phyloP scores from a whole-genome alignment of 345 rosid genomes.

The Turnera subulata region DNA sequence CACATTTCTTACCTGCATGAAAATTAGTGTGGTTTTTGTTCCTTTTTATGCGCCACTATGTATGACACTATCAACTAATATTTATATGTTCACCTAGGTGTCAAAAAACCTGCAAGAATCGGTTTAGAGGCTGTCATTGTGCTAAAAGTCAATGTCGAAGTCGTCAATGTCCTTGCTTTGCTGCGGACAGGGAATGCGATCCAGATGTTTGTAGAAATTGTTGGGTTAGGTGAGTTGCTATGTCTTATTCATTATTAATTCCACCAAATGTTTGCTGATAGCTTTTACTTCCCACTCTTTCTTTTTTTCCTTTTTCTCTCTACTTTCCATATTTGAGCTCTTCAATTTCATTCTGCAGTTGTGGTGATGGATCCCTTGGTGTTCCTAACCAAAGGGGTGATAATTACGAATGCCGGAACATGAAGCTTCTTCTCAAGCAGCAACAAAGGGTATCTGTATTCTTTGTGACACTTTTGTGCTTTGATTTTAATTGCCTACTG shows the following conservation, averaged over 20 bases:
- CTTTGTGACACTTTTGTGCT: conserved; percentile 3
- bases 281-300: background rate
- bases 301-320: background rate
- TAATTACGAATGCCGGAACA: conserved; percentile 96
- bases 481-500: conserved; percentile 2
- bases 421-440: conserved; percentile 98
- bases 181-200: conserved; percentile 99
- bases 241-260: background rate
- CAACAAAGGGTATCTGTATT: conserved; percentile 70
- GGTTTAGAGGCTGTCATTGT: conserved; percentile 99
- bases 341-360: conserved; percentile 47
- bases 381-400: conserved; percentile 94
- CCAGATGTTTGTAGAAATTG: conserved; percentile 99
- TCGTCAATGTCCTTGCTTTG: conserved; percentile 99
- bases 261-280: background rate
- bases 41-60: conserved; percentile 2
- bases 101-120: conserved; percentile 92
- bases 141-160: conserved; percentile 99
- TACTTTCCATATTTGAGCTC: conserved; percentile 7
- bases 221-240: conserved; percentile 81
- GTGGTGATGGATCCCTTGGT: conserved; percentile 97
- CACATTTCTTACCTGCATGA: background rate
- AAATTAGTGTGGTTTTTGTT: too few relatives aligned
- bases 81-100: conserved; percentile 50
- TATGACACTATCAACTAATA: conserved; percentile 15